These are phyloP conservation scores for Peziza echinospora DNA, from an alignment of 495 filamentous ascomycete genomes.

Conservation along the genomic window DNA sequence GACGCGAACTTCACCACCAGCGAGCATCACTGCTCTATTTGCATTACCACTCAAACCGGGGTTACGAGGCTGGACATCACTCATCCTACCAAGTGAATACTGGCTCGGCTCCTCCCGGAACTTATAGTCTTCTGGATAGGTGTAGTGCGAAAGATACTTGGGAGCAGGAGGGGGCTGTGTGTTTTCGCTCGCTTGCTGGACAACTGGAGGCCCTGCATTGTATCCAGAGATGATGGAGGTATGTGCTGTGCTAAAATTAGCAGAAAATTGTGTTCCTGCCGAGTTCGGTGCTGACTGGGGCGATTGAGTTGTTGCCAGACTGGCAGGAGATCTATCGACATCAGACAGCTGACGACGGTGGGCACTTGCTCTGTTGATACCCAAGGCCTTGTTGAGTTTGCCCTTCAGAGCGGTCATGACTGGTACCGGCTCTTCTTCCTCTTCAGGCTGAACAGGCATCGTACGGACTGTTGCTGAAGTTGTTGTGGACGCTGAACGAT, in stretches of 20 bases:
- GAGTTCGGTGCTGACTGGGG: neutral
- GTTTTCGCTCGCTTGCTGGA: too few species aligned
- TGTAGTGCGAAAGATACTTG: too few species aligned
- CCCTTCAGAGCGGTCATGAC: neutral
- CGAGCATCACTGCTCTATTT: too few species aligned
- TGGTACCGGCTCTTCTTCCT: neutral
- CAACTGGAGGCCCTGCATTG: too few species aligned
- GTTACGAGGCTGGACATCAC: too few species aligned
- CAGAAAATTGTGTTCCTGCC: neutral
- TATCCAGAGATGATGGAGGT: neutral
- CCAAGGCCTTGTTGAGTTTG: neutral
- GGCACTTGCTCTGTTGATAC: neutral
- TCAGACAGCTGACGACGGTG: neutral
- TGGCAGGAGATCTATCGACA: neutral
- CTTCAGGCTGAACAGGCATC: neutral
- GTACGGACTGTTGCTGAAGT: neutral
- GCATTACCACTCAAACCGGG: too few species aligned
- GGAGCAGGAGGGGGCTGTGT: too few species aligned
- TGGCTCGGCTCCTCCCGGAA: too few species aligned
- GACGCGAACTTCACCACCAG: neutral
- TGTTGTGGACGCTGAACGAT: neutral
- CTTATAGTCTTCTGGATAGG: too few species aligned
- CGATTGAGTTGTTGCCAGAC: neutral
- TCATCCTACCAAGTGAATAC: too few species aligned
- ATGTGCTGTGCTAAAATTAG: neutral